phyloP scores from a whole-genome alignment of 345 rosid genomes.

The Eucalyptus pauciflora region DNA sequence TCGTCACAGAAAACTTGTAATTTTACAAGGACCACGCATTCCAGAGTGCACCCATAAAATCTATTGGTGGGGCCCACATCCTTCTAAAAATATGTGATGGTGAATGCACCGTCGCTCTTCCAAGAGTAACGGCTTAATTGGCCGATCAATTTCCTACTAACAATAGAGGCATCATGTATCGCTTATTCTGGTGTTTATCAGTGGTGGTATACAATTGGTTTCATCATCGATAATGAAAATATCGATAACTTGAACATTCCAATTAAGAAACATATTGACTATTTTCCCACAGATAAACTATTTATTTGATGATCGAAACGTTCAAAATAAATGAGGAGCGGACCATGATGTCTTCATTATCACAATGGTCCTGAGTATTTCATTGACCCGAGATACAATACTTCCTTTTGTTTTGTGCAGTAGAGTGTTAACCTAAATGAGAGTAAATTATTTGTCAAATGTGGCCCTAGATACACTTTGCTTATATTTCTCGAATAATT shows the following conservation, averaged over 20 bases:
- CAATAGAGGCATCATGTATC: background rate
- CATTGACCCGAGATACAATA: background rate
- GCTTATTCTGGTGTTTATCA: too few relatives aligned
- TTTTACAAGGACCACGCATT: background rate
- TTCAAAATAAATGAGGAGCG: background rate
- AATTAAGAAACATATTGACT: background rate
- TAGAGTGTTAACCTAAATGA: background rate
- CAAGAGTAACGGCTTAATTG: background rate
- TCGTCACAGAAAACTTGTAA: background rate
- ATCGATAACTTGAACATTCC: background rate
- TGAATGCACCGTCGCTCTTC: too few relatives aligned
- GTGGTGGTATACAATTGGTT: too few relatives aligned
- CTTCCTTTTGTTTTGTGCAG: too few relatives aligned
- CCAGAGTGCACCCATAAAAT: too few relatives aligned
- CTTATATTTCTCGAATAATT: background rate
- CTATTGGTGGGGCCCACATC: too few relatives aligned
- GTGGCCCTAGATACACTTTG: background rate
- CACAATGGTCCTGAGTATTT: background rate
- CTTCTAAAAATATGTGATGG: too few relatives aligned
- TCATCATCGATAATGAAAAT: background rate
- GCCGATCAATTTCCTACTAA: background rate
- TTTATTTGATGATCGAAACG: accelerated
- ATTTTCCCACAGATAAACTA: too few relatives aligned
- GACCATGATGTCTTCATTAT: background rate
- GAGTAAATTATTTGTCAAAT: background rate